Conservation (phyloP, 805 yeast genomes). For the Kuraishia hungarica region DNA sequence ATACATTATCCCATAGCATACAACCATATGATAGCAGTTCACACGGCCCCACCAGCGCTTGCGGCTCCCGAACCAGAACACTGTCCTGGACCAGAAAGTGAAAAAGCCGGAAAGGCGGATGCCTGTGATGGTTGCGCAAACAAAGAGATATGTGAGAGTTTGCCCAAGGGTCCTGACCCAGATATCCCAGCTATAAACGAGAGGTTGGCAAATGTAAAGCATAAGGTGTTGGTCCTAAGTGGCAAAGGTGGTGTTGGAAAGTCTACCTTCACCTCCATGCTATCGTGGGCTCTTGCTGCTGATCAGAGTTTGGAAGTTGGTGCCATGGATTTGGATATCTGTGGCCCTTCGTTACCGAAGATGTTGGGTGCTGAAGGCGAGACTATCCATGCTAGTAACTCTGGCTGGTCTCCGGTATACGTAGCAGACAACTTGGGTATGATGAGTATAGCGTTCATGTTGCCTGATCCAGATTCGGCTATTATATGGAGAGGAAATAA, state of each 20-base stretch:
- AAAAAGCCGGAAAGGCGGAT: constrained; percentile 85
- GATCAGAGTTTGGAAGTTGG: constrained; percentile 81
- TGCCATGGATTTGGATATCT: constrained; percentile 93
- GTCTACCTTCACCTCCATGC: constrained; percentile 90
- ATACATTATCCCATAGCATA: neutral
- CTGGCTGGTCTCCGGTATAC: constrained; percentile 96
- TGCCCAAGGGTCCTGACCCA: constrained; percentile 93
- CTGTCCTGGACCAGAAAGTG: constrained; percentile 98
- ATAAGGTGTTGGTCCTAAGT: constrained; percentile 70
- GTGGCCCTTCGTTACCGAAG: constrained; percentile 94
- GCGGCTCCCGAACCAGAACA: constrained; percentile 88
- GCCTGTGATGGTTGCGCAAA: constrained; percentile 96
- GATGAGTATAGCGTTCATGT: constrained; percentile 92
- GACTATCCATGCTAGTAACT: constrained; percentile 75
- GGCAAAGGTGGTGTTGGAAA: constrained; percentile 98
- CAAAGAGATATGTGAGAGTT: constrained; percentile 78
- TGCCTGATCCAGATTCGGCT: constrained; percentile 89
- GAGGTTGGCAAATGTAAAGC: constrained; percentile 55
- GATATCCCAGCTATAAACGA: constrained; percentile 72
- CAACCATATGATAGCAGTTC: neutral
- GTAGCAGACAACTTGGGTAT: constrained; percentile 91
- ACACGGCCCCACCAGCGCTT: constrained; percentile 9
- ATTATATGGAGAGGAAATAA: constrained; percentile 97
- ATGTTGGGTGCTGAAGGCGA: constrained; percentile 92
- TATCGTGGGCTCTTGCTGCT: constrained; percentile 93